A percentile compares a stretch with the other conserved stretches of the same genome.
These are phyloP conservation scores for Primulina eburnea DNA, from an alignment of 257 asterid genomes.

Conservation along the genomic window DNA sequence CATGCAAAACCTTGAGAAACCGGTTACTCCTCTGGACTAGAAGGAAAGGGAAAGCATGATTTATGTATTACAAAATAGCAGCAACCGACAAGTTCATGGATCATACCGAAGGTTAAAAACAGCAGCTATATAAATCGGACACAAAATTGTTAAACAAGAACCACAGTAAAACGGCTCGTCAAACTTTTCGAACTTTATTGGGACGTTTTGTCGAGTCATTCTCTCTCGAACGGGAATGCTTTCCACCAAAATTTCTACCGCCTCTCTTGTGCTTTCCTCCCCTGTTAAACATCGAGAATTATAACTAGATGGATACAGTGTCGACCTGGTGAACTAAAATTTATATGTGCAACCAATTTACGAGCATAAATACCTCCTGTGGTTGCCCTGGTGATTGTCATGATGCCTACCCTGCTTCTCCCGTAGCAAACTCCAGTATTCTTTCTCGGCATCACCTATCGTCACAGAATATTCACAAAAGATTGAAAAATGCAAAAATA, in stretches of 20 bases:
- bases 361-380: conserved; percentile 56
- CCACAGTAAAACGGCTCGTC: conserved; percentile 23
- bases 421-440: conserved; percentile 76
- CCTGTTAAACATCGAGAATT: conserved; percentile 31
- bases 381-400: conserved; percentile 53
- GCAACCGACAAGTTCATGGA: background rate
- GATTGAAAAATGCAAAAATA: background rate
- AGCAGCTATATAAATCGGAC: background rate
- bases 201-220: conserved; percentile 47
- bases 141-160: background rate
- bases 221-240: conserved; percentile 67
- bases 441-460: conserved; percentile 92
- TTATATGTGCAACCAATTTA: background rate
- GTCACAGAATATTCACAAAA: background rate
- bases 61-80: background rate
- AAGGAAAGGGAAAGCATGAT: background rate
- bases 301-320: background rate
- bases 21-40: background rate
- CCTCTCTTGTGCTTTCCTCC: conserved; percentile 78
- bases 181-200: conserved; percentile 59
- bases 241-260: conserved; percentile 52
- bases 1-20: background rate
- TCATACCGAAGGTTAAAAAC: background rate
- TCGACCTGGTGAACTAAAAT: background rate
- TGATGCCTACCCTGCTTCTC: conserved; percentile 54